These are phyloP conservation scores for Globisporangium echinulatum DNA, from an alignment of 352 stramenopile species.

Conservation along the genomic window DNA sequence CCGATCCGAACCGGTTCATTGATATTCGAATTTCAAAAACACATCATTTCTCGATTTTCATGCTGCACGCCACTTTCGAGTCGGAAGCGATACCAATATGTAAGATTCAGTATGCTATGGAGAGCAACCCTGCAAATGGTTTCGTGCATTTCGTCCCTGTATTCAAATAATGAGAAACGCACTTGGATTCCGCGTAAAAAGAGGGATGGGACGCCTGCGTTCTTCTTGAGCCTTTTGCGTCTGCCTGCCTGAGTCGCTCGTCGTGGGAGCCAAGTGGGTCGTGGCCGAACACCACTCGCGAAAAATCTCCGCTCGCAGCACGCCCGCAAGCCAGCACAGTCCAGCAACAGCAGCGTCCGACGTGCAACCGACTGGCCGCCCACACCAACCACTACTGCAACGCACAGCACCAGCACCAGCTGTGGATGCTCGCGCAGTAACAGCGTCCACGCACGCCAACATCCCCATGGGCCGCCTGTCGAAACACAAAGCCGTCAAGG, in stretches of 20 bases:
- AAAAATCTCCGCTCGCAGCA: constrained; percentile 13
- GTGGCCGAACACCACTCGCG: constrained; percentile 9
- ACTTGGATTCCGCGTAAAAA: background rate
- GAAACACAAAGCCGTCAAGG: constrained; percentile 17
- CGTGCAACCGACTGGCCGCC: background rate
- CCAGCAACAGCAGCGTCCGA: background rate
- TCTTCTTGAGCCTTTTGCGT: background rate
- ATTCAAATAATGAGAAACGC: no score
- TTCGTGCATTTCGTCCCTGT: background rate
- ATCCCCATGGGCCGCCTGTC: constrained; percentile 13
- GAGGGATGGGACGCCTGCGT: background rate
- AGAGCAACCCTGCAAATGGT: background rate
- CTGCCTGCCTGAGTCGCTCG: constrained; percentile 5
- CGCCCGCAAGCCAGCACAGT: background rate
- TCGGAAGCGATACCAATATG: background rate
- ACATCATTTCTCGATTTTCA: no score
- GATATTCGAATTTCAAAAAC: constrained; percentile 9
- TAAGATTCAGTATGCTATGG: background rate
- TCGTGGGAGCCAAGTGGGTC: constrained; percentile 5
- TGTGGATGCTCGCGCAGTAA: constrained; percentile 1
- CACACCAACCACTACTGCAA: background rate
- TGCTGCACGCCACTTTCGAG: no score
- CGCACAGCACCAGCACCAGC: background rate
- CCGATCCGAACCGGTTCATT: constrained; percentile 1
- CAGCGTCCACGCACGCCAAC: background rate